Percentiles rank a stretch among this genome's conserved stretches.
Evolutionary conservation across 371 early-diverging fungal species (phyloP).

Genomic region (Umbelopsis sp.): DNA sequence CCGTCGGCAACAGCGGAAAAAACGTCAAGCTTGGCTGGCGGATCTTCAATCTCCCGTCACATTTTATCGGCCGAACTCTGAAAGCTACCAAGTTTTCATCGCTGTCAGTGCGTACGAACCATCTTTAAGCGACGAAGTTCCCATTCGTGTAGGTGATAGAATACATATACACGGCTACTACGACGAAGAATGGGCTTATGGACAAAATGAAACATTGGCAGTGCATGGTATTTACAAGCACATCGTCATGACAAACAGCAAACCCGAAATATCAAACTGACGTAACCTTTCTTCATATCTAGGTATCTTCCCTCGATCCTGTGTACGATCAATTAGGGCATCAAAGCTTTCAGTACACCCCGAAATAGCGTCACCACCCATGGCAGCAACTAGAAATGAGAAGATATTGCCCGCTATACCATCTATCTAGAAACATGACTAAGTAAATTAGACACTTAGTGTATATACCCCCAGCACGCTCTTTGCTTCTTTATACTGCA

Average conservation of each 20-base stretch:
- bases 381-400: not conserved
- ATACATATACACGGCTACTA: constrained; percentile 4
- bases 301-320: constrained; percentile 14
- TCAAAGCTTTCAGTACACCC: not conserved
- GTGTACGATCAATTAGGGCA: not conserved
- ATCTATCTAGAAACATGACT: not conserved
- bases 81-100: not conserved
- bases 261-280: not conserved
- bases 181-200: constrained; percentile 8
- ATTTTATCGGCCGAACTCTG: constrained; percentile 1
- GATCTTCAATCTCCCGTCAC: constrained; percentile 6
- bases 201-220: not conserved
- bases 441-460: too few relatives aligned
- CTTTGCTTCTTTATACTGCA: too few relatives aligned
- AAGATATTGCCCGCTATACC: not conserved
- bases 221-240: not conserved
- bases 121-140: not conserved
- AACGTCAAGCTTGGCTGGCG: constrained; percentile 13
- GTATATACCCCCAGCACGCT: too few relatives aligned
- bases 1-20: constrained; percentile 13
- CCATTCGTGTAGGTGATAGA: not conserved
- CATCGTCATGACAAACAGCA: not conserved
- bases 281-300: not conserved
- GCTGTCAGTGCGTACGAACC: not conserved
- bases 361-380: not conserved